Conservation (phyloP, 768 basidiomycete genomes). For the Mycena maculata region DNA sequence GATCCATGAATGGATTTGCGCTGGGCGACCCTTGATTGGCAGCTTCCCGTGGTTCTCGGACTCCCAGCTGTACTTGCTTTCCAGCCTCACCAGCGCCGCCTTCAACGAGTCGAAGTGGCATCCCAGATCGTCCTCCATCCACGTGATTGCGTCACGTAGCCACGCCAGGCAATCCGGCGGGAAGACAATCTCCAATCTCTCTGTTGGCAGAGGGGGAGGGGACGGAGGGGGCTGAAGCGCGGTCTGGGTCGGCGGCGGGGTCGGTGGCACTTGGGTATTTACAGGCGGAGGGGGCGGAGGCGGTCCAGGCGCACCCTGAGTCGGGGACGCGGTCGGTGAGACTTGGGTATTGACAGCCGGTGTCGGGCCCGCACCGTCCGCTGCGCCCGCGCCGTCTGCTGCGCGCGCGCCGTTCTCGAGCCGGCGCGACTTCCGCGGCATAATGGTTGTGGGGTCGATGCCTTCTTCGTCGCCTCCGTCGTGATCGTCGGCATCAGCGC, state of each 20-base stretch:
- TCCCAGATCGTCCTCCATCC: background rate
- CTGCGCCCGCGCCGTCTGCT: too few species aligned
- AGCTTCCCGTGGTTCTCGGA: background rate
- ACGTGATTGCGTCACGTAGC: background rate
- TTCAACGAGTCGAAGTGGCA: background rate
- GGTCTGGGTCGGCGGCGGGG: background rate
- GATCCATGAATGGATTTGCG: background rate
- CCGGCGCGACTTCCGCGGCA: background rate
- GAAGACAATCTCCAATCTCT: background rate
- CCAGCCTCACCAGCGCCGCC: background rate
- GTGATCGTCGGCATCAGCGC: background rate
- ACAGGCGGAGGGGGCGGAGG: background rate
- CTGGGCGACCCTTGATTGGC: background rate
- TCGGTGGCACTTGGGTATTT: background rate
- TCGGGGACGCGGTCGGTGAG: background rate
- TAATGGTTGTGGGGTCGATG: too few species aligned
- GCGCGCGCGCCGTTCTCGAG: background rate
- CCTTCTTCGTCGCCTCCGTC: background rate
- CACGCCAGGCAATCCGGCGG: background rate
- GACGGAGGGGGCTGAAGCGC: background rate
- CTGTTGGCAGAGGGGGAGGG: background rate
- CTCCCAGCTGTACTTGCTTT: background rate
- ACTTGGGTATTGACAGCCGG: too few species aligned
- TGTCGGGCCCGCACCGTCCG: too few species aligned
- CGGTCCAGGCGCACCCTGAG: too few species aligned